Conservation (phyloP, 2,329 filamentous ascomycete species). For the Colletotrichum chlorophyti region DNA sequence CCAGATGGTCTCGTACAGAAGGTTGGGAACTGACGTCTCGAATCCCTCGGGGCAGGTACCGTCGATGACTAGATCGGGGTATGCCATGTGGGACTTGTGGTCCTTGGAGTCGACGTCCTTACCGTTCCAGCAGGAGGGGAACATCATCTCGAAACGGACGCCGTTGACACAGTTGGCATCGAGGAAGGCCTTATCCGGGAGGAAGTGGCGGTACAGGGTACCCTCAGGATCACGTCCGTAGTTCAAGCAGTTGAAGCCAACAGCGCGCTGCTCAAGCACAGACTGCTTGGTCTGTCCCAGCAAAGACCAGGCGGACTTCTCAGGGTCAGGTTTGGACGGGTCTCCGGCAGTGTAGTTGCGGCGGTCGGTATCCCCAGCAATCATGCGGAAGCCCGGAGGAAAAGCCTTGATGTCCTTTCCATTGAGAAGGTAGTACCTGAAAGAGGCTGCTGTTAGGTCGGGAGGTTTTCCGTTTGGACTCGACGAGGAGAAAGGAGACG, state of each 20-base stretch:
- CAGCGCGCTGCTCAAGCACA: slow-evolving; percentile 77
- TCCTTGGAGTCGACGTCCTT: slow-evolving; percentile 61
- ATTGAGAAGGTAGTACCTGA: slow-evolving; percentile 84
- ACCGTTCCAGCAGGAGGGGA: slow-evolving; percentile 90
- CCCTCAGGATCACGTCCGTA: slow-evolving; percentile 72
- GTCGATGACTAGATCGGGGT: slow-evolving; percentile 77
- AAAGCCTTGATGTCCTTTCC: slow-evolving; percentile 73
- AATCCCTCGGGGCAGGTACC: slow-evolving; percentile 77
- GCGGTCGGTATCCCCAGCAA: slow-evolving; percentile 74
- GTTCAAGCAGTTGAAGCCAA: slow-evolving; percentile 96
- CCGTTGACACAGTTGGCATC: slow-evolving; percentile 85
- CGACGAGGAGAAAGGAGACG: neutral
- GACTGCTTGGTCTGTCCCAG: slow-evolving; percentile 70
- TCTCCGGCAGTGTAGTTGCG: slow-evolving; percentile 75
- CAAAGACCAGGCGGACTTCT: slow-evolving; percentile 73
- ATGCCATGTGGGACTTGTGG: slow-evolving; percentile 75
- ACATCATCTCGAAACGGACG: slow-evolving; percentile 83
- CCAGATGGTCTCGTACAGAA: slow-evolving; percentile 90
- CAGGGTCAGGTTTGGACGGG: slow-evolving; percentile 67
- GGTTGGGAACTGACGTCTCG: slow-evolving; percentile 71
- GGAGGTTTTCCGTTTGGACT: too few relatives aligned
- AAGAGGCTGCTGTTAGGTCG: slow-evolving; percentile 11
- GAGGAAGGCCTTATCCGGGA: slow-evolving; percentile 81
- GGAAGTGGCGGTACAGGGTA: slow-evolving; percentile 79
- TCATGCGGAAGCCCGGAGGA: slow-evolving; percentile 79